phyloP scores from a whole-genome alignment of 2,329 filamentous ascomycete genomes.

The Corynespora cassiicola region DNA sequence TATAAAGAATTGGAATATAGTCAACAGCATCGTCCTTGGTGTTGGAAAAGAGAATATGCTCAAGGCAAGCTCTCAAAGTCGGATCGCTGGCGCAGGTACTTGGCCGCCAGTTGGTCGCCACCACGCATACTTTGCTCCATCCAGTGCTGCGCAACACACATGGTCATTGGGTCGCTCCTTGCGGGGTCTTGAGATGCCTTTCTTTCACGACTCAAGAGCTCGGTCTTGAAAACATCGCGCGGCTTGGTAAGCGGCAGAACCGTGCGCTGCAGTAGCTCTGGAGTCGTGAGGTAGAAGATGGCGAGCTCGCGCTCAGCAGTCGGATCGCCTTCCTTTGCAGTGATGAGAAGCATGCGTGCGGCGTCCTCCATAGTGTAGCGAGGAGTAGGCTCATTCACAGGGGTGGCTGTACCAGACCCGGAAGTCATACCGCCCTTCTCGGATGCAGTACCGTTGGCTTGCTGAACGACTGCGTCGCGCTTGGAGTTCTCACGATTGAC shows the following conservation, averaged over 20 bases:
- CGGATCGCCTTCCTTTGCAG: constrained; percentile 88
- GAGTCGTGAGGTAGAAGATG: constrained; percentile 90
- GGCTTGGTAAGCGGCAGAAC: constrained; percentile 85
- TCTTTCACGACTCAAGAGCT: constrained; percentile 73
- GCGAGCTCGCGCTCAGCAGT: constrained; percentile 92
- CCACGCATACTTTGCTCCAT: constrained; percentile 88
- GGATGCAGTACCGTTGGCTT: constrained; percentile 24
- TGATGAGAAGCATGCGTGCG: constrained; percentile 88
- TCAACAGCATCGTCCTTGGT: constrained; percentile 1
- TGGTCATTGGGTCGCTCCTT: constrained; percentile 81
- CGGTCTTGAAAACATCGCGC: constrained; percentile 87
- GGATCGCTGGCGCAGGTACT: constrained; percentile 76
- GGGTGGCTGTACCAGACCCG: constrained; percentile 11
- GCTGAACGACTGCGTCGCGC: constrained; percentile 51
- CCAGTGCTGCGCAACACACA: constrained; percentile 97
- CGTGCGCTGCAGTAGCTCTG: constrained; percentile 79
- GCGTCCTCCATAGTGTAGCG: constrained; percentile 80
- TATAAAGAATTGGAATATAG: constrained; percentile 9
- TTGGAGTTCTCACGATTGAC: constrained; percentile 73
- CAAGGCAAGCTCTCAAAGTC: constrained; percentile 67
- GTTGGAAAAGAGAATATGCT: constrained; percentile 9
- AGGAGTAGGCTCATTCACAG: constrained; percentile 52
- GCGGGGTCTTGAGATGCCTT: constrained; percentile 62
- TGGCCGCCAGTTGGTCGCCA: constrained; percentile 84
- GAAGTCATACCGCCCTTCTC: constrained; percentile 22